Evolutionary conservation across 306 rosid genomes (phyloP), one percentile per base, ranked within the genome.

Genomic region (Trichosanthes cucumerina): DNA sequence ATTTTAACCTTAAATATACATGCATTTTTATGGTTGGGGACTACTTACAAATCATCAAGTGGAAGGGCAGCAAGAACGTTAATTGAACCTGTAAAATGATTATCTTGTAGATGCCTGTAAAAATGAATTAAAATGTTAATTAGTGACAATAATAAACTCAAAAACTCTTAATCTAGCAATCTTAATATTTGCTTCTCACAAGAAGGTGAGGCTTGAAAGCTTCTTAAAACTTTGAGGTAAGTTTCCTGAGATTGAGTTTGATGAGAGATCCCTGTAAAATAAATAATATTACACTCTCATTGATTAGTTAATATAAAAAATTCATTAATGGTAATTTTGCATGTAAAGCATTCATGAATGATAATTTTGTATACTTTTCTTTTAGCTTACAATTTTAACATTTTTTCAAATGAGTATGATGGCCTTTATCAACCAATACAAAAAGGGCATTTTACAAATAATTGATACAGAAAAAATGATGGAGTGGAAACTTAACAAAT

Each of bases 161-260:
- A 11, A 9, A 21, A 41, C 24, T 39, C 53, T 68, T 12, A 21
- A 11, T 26, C 46, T 64, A 24, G 15, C n/a, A 39, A 64, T 43
- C 3, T 53, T 62, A 36, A 28, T 39, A 28, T 39, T 72, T 26
- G 44, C 46, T 84, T 77, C 94, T 90, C 86, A 94, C 98, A 94
- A 84, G 77, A 81, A 85, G 53, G 46, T 82, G 85, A 94, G 96
- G 86, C 86, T 86, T 53, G 83, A 84, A 77, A 88, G 90, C 23
- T 93, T 87, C 83, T 80, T 82, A 26, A 94, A 82, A 89, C 93
- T 92, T 84, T 81, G 96, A 80, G 98, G 98, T 81, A 94, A 87
- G 78, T 84, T 78, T 41, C 93, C 98, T 31, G 97, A 92, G 53
- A 94, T 63, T 77, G 92, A 84, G 81, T 94, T 94, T 88, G 12